Evolutionary conservation across 352 stramenopile species (phyloP).

Genomic region (Saprolegnia parasitica): DNA sequence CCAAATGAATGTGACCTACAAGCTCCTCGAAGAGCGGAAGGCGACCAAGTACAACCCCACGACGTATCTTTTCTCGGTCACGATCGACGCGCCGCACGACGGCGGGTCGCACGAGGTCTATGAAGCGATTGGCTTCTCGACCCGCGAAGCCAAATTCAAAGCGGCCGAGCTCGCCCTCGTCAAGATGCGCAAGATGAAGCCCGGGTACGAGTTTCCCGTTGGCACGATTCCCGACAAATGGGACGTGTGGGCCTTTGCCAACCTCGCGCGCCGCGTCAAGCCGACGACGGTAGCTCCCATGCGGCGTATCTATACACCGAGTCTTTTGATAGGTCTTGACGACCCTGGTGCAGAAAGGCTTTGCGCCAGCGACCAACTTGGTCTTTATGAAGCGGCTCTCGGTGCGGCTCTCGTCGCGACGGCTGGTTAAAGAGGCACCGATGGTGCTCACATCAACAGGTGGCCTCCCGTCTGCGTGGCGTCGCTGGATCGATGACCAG

Average conservation of each 20-base stretch:
- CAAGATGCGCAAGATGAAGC: conserved; percentile 54
- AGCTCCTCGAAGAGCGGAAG: conserved; percentile 46
- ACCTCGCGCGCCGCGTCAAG: conserved; percentile 49
- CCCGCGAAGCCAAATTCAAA: conserved; percentile 69
- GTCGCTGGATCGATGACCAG: conserved; percentile 61
- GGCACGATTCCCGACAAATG: conserved; percentile 51
- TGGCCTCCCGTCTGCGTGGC: conserved; percentile 52
- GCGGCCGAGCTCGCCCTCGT: conserved; percentile 51
- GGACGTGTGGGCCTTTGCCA: conserved; percentile 56
- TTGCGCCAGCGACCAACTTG: conserved; percentile 47
- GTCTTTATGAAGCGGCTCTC: conserved; percentile 64
- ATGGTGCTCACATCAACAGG: conserved; percentile 31
- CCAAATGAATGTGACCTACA: conserved; percentile 42
- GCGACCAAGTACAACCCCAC: conserved; percentile 37
- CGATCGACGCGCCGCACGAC: conserved; percentile 30
- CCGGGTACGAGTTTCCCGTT: conserved; percentile 47
- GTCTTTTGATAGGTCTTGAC: conserved; percentile 35
- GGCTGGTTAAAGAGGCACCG: conserved; percentile 36
- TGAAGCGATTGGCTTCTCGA: conserved; percentile 40
- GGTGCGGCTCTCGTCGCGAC: conserved; percentile 43
- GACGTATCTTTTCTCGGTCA: conserved; percentile 47
- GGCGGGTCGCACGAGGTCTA: not conserved
- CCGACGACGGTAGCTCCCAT: conserved; percentile 35
- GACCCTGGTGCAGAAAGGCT: conserved; percentile 54
- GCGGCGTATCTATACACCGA: too few species aligned